These are phyloP conservation scores for Pleurotus platypus DNA, from an alignment of 768 basidiomycete species.

Conservation along the genomic window DNA sequence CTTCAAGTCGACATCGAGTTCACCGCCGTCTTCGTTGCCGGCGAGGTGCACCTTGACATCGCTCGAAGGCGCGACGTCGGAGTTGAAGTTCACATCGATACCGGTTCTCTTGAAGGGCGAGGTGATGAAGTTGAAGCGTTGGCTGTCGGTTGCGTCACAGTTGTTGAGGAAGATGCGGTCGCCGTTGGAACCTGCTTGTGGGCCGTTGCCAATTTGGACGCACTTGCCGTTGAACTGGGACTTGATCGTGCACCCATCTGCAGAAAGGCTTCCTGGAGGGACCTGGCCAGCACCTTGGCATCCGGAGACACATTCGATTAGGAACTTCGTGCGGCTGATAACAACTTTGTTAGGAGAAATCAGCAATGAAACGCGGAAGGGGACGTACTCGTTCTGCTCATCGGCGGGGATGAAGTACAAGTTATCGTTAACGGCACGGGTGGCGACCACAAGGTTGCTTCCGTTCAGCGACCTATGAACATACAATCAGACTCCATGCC, in stretches of 20 bases:
- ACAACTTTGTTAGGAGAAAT: background rate
- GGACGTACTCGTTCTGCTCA: conserved; percentile 1
- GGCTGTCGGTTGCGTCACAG: conserved; percentile 1
- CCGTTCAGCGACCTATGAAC: background rate
- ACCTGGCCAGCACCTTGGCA: background rate
- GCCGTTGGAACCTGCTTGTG: conserved; percentile 1
- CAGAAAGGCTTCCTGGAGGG: background rate
- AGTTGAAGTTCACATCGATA: background rate
- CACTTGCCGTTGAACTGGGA: conserved; percentile 3
- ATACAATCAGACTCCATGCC: background rate
- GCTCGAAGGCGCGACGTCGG: background rate
- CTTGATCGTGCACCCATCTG: conserved; percentile 6
- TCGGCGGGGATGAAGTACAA: conserved; percentile 2
- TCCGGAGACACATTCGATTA: conserved; percentile 1
- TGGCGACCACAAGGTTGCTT: background rate
- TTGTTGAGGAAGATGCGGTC: conserved; percentile 5
- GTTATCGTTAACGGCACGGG: background rate
- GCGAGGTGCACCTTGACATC: conserved; percentile 3
- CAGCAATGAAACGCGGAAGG: background rate
- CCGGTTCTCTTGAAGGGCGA: conserved; percentile 4
- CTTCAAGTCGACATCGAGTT: background rate
- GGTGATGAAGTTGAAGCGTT: conserved; percentile 4
- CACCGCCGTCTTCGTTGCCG: background rate
- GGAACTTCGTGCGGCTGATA: background rate
- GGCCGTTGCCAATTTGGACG: conserved; percentile 4